Conservation (phyloP, 768 basidiomycete genomes). For the Coprinopsis cinerea region DNA sequence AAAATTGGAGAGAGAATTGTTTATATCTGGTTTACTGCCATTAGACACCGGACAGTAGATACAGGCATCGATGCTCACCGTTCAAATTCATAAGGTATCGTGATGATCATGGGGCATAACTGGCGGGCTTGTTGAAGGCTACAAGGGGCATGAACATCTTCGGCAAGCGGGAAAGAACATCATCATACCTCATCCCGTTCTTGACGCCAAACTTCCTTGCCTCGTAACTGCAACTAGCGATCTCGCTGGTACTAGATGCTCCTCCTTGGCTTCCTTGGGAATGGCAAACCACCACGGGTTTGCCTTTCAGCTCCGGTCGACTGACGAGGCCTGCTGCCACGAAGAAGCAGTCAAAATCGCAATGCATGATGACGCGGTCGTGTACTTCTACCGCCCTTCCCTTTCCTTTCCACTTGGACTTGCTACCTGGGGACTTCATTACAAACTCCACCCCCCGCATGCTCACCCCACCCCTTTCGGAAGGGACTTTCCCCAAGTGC, state of each 20-base stretch:
- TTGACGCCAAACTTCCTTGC: slow-evolving; percentile 82
- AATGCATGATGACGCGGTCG: slow-evolving; percentile 79
- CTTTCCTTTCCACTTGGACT: slow-evolving; percentile 51
- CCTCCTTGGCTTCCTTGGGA: slow-evolving; percentile 76
- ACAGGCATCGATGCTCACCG: slow-evolving; percentile 33
- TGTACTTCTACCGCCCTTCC: slow-evolving; percentile 45
- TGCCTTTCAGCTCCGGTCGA: slow-evolving; percentile 77
- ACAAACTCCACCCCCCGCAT: slow-evolving; percentile 49
- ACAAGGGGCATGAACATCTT: slow-evolving; percentile 1
- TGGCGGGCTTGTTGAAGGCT: slow-evolving; percentile 78
- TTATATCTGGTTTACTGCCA: slow-evolving; percentile 58
- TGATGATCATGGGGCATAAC: slow-evolving; percentile 65
- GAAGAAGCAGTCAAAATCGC: slow-evolving; percentile 96
- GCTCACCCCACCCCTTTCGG: slow-evolving; percentile 29
- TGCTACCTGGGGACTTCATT: slow-evolving; percentile 37
- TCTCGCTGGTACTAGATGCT: slow-evolving; percentile 81
- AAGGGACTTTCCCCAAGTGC: slow-evolving; percentile 28
- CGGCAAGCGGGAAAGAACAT: neutral
- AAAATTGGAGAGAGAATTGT: slow-evolving; percentile 78
- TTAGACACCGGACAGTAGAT: neutral
- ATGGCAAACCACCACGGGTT: slow-evolving; percentile 93
- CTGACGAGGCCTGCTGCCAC: slow-evolving; percentile 83
- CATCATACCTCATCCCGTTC: slow-evolving; percentile 87
- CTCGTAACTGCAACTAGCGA: slow-evolving; percentile 93
- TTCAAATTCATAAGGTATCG: slow-evolving; percentile 94